A percentile compares a stretch with the other conserved stretches of the same genome.
Conservation (phyloP, 129 eudicot species). For the Arctium minus region DNA sequence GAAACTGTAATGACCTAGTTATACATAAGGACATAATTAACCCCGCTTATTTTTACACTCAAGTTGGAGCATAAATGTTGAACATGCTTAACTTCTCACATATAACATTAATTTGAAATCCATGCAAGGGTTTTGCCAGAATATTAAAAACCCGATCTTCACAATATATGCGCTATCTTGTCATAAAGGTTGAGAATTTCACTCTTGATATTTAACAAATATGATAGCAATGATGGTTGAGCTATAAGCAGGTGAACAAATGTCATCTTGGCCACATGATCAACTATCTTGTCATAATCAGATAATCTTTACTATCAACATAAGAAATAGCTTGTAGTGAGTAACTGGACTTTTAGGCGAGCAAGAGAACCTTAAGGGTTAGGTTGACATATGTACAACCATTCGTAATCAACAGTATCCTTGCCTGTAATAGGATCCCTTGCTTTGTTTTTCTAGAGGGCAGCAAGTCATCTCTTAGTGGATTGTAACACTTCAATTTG, state of each 20-base stretch:
- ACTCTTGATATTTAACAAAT: background rate
- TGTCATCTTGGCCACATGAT: background rate
- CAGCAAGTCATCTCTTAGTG: background rate
- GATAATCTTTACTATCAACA: background rate
- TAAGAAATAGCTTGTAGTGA: background rate
- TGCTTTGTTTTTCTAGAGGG: background rate
- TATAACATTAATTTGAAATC: background rate
- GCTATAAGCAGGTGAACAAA: background rate
- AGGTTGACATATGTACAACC: too few species aligned
- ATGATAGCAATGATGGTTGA: background rate
- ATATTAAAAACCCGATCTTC: background rate
- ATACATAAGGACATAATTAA: background rate
- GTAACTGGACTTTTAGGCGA: background rate
- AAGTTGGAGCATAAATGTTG: background rate
- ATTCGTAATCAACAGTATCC: background rate
- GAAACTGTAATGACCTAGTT: background rate
- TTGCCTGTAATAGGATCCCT: background rate
- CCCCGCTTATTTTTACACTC: background rate
- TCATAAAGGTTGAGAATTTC: background rate
- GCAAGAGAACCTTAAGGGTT: too few species aligned
- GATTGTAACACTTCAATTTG: background rate
- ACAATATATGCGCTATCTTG: background rate
- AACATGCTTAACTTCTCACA: background rate
- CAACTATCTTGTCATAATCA: background rate
- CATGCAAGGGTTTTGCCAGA: background rate